phyloP scores from a whole-genome alignment of 306 rosid species.

The Medicago lupulina region DNA sequence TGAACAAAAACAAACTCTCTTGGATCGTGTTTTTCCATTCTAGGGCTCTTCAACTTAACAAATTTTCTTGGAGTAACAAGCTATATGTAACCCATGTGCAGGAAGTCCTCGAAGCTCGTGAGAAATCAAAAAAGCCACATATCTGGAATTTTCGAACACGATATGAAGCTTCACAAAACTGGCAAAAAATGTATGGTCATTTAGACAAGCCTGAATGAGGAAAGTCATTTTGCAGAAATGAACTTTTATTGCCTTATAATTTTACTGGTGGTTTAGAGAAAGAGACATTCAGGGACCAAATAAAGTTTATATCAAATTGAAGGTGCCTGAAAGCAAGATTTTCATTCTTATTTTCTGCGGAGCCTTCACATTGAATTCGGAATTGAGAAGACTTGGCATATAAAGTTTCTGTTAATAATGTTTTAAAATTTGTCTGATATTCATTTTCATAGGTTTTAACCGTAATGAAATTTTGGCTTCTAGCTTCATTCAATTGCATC shows the following conservation, averaged over 20 bases:
- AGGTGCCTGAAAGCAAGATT: not conserved
- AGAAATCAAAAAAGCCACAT: slow-evolving; percentile 66
- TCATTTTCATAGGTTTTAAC: not conserved
- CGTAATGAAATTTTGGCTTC: not conserved
- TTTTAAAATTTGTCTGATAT: slow-evolving; percentile 7
- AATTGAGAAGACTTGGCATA: slow-evolving; percentile 17
- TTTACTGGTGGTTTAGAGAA: not conserved
- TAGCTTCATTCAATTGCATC: not conserved
- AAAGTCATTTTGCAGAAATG: slow-evolving; percentile 2
- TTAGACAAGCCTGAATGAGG: slow-evolving; percentile 60
- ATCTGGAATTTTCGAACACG: slow-evolving; percentile 77
- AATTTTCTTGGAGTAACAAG: slow-evolving; percentile 27
- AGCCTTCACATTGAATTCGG: slow-evolving; percentile 25
- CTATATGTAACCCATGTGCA: slow-evolving; percentile 48
- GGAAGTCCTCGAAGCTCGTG: slow-evolving; percentile 80
- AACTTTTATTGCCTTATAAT: not conserved
- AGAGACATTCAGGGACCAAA: slow-evolving; percentile 7
- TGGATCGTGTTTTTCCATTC: not conserved
- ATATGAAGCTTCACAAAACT: slow-evolving; percentile 71
- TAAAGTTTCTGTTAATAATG: slow-evolving; percentile 12
- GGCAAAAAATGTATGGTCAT: slow-evolving; percentile 67
- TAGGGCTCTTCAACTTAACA: not conserved
- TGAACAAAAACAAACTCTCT: slow-evolving; percentile 10
- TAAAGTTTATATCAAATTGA: slow-evolving; percentile 29
- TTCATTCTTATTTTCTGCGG: slow-evolving; percentile 17